phyloP scores from a whole-genome alignment of 2,329 filamentous ascomycete species.

The Botrytis medusae region DNA sequence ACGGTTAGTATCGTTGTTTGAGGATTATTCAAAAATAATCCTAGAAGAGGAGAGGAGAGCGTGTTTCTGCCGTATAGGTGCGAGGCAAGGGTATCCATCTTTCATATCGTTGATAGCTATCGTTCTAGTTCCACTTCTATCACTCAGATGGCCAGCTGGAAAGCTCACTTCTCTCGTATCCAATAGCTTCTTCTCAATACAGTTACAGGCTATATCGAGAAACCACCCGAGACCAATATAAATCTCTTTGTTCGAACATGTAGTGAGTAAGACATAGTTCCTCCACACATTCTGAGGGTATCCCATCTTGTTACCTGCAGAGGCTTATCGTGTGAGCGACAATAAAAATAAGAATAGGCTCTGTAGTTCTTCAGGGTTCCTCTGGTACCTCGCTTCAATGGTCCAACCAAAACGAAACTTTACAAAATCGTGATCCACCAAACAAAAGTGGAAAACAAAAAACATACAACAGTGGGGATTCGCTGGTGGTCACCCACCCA shows the following conservation, averaged over 20 bases:
- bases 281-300: background rate
- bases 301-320: background rate
- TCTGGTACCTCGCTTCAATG: background rate
- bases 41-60: background rate
- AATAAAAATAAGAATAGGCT: background rate
- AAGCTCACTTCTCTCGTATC: background rate
- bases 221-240: background rate
- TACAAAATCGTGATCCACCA: background rate
- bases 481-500: conserved; percentile 8
- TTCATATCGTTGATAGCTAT: background rate
- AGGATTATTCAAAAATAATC: background rate
- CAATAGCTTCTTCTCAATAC: background rate
- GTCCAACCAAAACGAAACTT: too few relatives aligned
- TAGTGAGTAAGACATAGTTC: background rate
- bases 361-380: background rate
- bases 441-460: background rate
- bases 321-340: background rate
- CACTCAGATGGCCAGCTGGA: background rate
- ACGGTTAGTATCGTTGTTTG: background rate
- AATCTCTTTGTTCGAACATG: background rate
- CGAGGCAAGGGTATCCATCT: background rate
- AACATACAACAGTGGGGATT: conserved; percentile 10
- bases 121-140: background rate
- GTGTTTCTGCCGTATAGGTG: background rate
- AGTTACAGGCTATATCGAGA: background rate